These are phyloP conservation scores for Olyra latifolia DNA, from an alignment of 176 grass and related monocot species.

Conservation along the genomic window DNA sequence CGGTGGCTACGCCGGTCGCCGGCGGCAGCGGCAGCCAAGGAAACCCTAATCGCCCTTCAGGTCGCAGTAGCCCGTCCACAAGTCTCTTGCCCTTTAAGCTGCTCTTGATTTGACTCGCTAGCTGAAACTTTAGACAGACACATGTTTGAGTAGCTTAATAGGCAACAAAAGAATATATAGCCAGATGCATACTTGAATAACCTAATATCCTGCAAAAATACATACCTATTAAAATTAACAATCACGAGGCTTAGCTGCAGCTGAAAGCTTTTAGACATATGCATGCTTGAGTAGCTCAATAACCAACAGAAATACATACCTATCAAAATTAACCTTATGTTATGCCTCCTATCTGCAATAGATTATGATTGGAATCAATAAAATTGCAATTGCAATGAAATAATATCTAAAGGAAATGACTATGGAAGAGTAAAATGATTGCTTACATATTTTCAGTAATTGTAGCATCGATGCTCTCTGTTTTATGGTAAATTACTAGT, in stretches of 20 bases:
- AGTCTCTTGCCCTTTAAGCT: too few relatives aligned
- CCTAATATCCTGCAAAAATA: background rate
- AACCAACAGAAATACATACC: background rate
- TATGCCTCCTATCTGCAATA: conserved; percentile 9
- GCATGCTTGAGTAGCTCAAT: too few relatives aligned
- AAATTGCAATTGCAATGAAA: background rate
- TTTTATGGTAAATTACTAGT: background rate
- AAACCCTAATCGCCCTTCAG: too few relatives aligned
- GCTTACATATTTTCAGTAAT: background rate
- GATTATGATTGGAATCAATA: background rate
- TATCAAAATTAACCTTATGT: conserved; percentile 12
- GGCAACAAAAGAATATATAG: background rate
- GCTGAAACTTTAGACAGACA: background rate
- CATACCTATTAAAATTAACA: background rate
- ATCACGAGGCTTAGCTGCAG: too few relatives aligned
- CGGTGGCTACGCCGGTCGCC: too few relatives aligned
- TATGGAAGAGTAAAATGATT: background rate
- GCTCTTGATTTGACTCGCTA: too few relatives aligned
- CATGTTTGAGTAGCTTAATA: background rate
- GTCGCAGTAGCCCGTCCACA: too few relatives aligned
- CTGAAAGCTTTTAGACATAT: too few relatives aligned
- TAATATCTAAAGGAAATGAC: background rate
- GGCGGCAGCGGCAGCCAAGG: too few relatives aligned
- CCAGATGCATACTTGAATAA: background rate
- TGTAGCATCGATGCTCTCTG: background rate